These are phyloP conservation scores for Trametes polyzona DNA, from an alignment of 1,284 basidiomycete genomes.

Conservation along the genomic window DNA sequence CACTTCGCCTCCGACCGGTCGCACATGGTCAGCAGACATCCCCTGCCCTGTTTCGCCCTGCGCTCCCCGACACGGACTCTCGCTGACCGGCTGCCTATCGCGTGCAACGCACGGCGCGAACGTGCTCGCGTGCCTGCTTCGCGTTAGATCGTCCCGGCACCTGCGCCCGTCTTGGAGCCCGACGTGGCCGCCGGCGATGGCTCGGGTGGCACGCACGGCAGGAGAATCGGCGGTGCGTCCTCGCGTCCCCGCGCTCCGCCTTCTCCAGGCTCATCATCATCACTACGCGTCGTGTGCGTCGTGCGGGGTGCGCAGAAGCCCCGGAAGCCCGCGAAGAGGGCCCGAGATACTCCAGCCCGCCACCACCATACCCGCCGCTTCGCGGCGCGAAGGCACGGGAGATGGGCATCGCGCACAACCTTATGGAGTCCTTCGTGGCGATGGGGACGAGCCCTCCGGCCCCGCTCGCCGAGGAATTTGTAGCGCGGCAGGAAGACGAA, in stretches of 20 bases:
- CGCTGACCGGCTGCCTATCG: conserved; percentile 19
- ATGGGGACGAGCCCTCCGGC: conserved; percentile 45
- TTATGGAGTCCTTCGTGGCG: conserved; percentile 64
- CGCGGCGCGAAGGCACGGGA: conserved; percentile 48
- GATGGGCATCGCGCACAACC: conserved; percentile 53
- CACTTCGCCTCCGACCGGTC: conserved; percentile 78
- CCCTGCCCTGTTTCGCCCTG: not conserved
- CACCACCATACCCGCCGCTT: conserved; percentile 58
- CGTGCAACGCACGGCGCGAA: not conserved
- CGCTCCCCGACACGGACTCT: not conserved
- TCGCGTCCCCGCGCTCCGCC: not conserved
- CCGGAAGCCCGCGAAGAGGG: not conserved
- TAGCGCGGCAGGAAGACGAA: conserved; percentile 2
- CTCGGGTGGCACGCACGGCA: not conserved
- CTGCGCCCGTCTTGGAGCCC: not conserved
- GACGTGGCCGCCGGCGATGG: not conserved
- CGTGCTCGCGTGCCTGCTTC: conserved; percentile 7
- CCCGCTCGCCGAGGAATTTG: conserved; percentile 1
- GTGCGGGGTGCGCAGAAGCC: not conserved
- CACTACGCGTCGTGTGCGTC: no score
- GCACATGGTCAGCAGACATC: conserved; percentile 62
- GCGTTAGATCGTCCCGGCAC: conserved; percentile 15
- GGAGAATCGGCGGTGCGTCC: conserved; percentile 6
- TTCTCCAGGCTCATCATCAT: not conserved
- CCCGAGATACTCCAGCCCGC: conserved; percentile 38